Conservation (phyloP, 179 eudicot species). For the Pouteria campechiana region DNA sequence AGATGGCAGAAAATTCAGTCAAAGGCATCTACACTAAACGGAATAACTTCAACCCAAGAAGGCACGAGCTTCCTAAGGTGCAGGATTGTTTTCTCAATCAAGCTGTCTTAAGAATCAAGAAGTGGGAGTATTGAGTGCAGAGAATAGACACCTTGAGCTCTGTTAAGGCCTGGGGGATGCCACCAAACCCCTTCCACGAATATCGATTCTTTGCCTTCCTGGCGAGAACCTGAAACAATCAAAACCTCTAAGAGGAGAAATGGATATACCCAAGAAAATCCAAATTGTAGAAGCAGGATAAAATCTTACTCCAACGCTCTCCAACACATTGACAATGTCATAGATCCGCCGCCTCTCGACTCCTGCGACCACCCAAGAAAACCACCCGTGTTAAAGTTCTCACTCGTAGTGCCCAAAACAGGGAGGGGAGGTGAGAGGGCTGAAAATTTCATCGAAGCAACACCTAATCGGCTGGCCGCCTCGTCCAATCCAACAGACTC, state of each 20-base stretch:
- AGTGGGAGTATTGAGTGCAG: too few relatives aligned
- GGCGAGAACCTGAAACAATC: slow-evolving; percentile 42
- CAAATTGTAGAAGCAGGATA: background rate
- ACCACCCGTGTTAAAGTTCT: too few relatives aligned
- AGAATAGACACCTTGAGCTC: slow-evolving; percentile 40
- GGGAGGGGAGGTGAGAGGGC: too few relatives aligned
- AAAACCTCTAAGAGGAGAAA: background rate
- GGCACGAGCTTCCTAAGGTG: too few relatives aligned
- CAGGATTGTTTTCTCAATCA: too few relatives aligned
- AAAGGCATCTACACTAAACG: too few relatives aligned
- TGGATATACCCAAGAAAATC: background rate
- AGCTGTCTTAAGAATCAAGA: too few relatives aligned
- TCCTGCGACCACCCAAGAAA: slow-evolving; percentile 27
- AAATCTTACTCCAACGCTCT: slow-evolving; percentile 85
- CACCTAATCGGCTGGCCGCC: slow-evolving; percentile 73
- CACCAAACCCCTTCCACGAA: slow-evolving; percentile 77
- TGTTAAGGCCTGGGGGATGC: slow-evolving; percentile 54
- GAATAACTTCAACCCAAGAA: too few relatives aligned
- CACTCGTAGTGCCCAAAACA: too few relatives aligned
- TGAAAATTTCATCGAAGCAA: slow-evolving; percentile 19
- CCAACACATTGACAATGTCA: slow-evolving; percentile 90
- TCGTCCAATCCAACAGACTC: slow-evolving; percentile 87
- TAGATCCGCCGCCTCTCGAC: slow-evolving; percentile 99
- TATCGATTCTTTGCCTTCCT: slow-evolving; percentile 76
- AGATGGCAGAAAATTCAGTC: too few relatives aligned